A percentile compares a stretch with the other conserved stretches of the same genome.
These are phyloP conservation scores for Zygotorulaspora mrakii DNA, from an alignment of 1,139 yeast genomes.

Conservation along the genomic window DNA sequence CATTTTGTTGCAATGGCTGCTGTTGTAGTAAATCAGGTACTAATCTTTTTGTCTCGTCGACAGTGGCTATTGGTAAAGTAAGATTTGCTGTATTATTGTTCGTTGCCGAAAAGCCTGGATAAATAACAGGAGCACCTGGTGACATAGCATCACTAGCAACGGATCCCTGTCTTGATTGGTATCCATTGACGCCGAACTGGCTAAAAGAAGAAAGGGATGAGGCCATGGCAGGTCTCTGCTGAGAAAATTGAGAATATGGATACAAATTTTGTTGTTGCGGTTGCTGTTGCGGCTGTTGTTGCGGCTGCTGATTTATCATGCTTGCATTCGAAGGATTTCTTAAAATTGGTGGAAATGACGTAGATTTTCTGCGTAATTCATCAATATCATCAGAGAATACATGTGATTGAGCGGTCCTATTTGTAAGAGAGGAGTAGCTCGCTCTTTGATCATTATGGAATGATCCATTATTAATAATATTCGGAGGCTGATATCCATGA, in stretches of 20 bases:
- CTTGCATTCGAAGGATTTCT: conserved; percentile 23
- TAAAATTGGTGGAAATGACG: conserved; percentile 26
- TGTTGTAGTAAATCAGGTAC: conserved; percentile 6
- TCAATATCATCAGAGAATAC: conserved; percentile 21
- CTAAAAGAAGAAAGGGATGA: conserved; percentile 24
- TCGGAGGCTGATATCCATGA: conserved; percentile 17
- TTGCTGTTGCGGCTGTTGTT: conserved; percentile 17
- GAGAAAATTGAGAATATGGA: conserved; percentile 29
- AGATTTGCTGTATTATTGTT: conserved; percentile 4
- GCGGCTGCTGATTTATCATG: conserved; percentile 24
- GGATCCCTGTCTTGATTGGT: conserved; percentile 31
- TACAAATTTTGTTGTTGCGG: conserved; percentile 16
- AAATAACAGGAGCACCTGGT: conserved; percentile 25
- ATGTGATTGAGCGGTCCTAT: conserved; percentile 9
- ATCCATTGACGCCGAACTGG: conserved; percentile 26
- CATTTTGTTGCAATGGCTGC: conserved; percentile 5
- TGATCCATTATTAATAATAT: conserved; percentile 16
- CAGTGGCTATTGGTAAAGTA: conserved; percentile 1
- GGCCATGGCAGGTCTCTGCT: conserved; percentile 15
- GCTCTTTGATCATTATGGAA: conserved; percentile 9
- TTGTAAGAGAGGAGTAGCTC: conserved; percentile 25
- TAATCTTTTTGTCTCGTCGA: not conserved
- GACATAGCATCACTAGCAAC: conserved; percentile 33
- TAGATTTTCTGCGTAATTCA: conserved; percentile 23
- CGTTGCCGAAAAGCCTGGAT: conserved; percentile 10